Percentiles rank a stretch among this genome's conserved stretches.
These are phyloP conservation scores for Colletotrichum falcatum DNA, from an alignment of 2,329 filamentous ascomycete species.

Conservation along the genomic window DNA sequence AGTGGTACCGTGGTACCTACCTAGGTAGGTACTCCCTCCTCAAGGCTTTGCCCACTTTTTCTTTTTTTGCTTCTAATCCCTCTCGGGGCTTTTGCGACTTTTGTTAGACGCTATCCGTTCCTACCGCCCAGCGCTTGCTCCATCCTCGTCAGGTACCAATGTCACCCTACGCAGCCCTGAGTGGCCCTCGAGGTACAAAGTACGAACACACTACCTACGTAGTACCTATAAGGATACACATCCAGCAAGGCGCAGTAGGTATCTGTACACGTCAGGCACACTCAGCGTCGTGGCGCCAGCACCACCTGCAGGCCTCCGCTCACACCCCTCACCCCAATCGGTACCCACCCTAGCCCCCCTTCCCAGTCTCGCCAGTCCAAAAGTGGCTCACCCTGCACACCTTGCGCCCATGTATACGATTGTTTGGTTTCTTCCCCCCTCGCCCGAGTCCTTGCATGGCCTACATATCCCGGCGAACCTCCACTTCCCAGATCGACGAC, in stretches of 20 bases:
- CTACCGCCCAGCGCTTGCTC: constrained; percentile 8
- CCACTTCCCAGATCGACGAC: constrained; percentile 22
- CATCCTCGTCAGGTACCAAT: constrained; percentile 26
- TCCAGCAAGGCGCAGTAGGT: not conserved
- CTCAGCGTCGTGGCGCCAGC: constrained; percentile 18
- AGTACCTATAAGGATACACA: too few species aligned
- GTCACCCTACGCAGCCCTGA: constrained; percentile 2
- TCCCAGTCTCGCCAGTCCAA: constrained; percentile 38
- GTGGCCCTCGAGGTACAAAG: constrained; percentile 13
- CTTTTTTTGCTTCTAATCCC: constrained; percentile 16
- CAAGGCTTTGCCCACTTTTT: constrained; percentile 7
- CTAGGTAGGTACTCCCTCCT: too few species aligned
- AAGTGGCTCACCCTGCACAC: constrained; percentile 22
- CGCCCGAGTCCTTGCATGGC: constrained; percentile 13
- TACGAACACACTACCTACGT: too few species aligned
- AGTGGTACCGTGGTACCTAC: too few species aligned
- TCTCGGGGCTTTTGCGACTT: constrained; percentile 38
- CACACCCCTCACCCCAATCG: constrained; percentile 1
- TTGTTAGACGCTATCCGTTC: constrained; percentile 9
- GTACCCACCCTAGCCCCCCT: constrained; percentile 28
- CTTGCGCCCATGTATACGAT: not conserved
- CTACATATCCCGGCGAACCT: constrained; percentile 39
- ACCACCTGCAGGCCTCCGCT: constrained; percentile 22
- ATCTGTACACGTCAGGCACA: not conserved
- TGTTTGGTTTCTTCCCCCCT: constrained; percentile 3